phyloP scores from a whole-genome alignment of 2,329 filamentous ascomycete species.

The Alternaria triticimaculans region DNA sequence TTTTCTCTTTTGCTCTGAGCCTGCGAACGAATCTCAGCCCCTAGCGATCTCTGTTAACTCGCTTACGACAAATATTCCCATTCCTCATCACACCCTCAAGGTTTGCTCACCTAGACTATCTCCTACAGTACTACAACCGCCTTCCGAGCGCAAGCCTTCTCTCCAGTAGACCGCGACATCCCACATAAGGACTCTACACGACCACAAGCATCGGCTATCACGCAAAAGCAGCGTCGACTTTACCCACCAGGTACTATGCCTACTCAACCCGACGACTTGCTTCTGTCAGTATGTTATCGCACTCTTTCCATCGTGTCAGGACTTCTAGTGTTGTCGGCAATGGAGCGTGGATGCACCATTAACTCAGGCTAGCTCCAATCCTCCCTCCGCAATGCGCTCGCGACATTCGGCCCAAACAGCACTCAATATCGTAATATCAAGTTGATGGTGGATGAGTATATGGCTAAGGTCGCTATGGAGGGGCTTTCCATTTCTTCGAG shows the following conservation, averaged over 20 bases:
- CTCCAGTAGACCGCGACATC: neutral
- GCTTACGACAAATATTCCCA: neutral
- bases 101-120: neutral
- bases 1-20: neutral
- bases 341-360: neutral
- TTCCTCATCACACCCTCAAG: neutral
- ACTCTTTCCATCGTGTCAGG: neutral
- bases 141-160: neutral
- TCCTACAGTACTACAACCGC: neutral
- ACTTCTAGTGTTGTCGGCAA: neutral
- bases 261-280: slow-evolving; percentile 30
- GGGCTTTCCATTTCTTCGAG: slow-evolving; percentile 18
- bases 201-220: neutral
- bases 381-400: slow-evolving; percentile 43
- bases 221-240: neutral
- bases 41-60: accelerated
- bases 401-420: slow-evolving; percentile 42
- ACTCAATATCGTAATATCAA: slow-evolving; percentile 41
- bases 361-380: slow-evolving; percentile 37
- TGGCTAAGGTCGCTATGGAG: slow-evolving; percentile 32
- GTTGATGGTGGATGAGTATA: slow-evolving; percentile 41
- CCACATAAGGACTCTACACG: neutral
- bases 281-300: slow-evolving; percentile 32
- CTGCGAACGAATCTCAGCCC: neutral
- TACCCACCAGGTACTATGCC: slow-evolving; percentile 22